A percentile compares a stretch with the other conserved stretches of the same genome.
Conservation (phyloP, 2,329 filamentous ascomycete species). For the Tolypocladium guangdongense region DNA sequence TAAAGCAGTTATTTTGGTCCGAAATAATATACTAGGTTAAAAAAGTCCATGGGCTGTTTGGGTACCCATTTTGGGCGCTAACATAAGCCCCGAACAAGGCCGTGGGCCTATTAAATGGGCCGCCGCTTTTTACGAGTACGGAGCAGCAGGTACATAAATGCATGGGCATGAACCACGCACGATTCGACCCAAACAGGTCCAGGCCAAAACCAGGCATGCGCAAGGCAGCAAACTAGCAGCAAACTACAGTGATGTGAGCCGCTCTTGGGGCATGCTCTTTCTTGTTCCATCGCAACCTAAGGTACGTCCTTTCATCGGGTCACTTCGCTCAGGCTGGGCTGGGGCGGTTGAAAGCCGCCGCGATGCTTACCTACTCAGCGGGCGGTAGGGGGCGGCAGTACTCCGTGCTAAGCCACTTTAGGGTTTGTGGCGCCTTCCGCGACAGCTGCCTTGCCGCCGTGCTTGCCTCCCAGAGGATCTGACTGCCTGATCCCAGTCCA, state of each 20-base stretch:
- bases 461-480: neutral
- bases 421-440: neutral
- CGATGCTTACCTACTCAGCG: neutral
- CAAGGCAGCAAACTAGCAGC: neutral
- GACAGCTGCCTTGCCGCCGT: neutral
- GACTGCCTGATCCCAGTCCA: neutral
- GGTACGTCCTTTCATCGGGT: neutral
- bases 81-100: too few relatives aligned
- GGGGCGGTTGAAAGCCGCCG: too few relatives aligned
- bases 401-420: conserved; percentile 2
- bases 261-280: neutral
- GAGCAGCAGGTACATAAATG: too few relatives aligned
- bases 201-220: neutral
- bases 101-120: too few relatives aligned
- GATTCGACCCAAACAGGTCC: neutral
- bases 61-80: too few relatives aligned
- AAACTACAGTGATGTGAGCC: neutral
- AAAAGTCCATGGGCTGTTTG: too few relatives aligned
- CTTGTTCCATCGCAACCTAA: neutral
- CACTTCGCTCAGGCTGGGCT: too few relatives aligned
- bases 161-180: neutral
- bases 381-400: neutral
- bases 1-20: too few relatives aligned
- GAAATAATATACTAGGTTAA: too few relatives aligned
- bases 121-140: too few relatives aligned